These are phyloP conservation scores for Aspergillus ibericus DNA, from an alignment of 2,329 filamentous ascomycete species.

Conservation along the genomic window DNA sequence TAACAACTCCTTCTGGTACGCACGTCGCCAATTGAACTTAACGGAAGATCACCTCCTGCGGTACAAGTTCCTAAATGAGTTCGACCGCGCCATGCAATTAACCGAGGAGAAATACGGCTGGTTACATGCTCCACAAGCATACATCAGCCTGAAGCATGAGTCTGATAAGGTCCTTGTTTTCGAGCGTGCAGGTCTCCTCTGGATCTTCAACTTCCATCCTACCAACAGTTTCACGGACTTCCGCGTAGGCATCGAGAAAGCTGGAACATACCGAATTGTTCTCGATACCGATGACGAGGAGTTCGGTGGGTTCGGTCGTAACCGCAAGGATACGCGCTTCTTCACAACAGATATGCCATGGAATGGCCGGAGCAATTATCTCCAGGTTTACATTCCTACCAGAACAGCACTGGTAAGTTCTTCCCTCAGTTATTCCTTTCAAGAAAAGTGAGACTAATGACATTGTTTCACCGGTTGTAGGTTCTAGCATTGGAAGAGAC, in stretches of 20 bases:
- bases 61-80: constrained; percentile 89
- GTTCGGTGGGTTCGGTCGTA: constrained; percentile 76
- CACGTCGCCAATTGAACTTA: constrained; percentile 88
- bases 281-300: constrained; percentile 76
- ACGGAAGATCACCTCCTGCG: constrained; percentile 81
- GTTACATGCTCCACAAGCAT: constrained; percentile 82
- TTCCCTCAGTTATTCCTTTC: background rate
- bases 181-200: constrained; percentile 84
- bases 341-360: constrained; percentile 89
- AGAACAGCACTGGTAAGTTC: constrained; percentile 74
- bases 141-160: constrained; percentile 92
- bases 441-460: background rate
- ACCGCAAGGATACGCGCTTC: constrained; percentile 79
- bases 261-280: constrained; percentile 84
- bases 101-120: constrained; percentile 88
- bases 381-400: constrained; percentile 85
- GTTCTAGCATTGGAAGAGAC: constrained; percentile 56
- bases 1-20: constrained; percentile 91
- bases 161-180: constrained; percentile 93
- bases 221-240: constrained; percentile 86
- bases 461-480: constrained; percentile 34
- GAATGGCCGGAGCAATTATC: constrained; percentile 87
- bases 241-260: constrained; percentile 78
- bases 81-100: constrained; percentile 87
- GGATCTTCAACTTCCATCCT: constrained; percentile 95